Evolutionary conservation across 2,329 filamentous ascomycete species (phyloP), one percentile per base, ranked within the genome.

Genomic region (Verruconis gallopava): DNA sequence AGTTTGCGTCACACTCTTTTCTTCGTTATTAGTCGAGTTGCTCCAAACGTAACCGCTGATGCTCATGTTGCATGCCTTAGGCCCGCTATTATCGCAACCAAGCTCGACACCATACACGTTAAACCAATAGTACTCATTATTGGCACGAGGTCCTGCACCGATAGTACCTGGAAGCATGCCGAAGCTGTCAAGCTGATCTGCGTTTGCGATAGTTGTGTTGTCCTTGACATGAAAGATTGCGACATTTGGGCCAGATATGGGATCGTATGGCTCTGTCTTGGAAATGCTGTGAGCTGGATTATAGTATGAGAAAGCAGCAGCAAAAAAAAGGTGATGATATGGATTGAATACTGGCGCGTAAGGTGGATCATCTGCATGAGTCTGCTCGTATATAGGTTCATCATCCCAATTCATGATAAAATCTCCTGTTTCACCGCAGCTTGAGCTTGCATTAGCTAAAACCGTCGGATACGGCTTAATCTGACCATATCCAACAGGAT

Each of bases 271-370:
- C 30, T 62, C 60, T 28, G 21, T 6, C 6, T 30, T 30, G 9
- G 25, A 9, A 9, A 30, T 9, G 25, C 25, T 30, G 25, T 9
- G n/a, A n/a, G 6, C 25, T 18, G 42, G 42, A 3, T 66, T 64
- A 21, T 65, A 61, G 48, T 71, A 69, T 3, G 63, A 61, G 53
- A 64, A 72, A 17, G 68, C 69, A 43, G 65, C 60, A 33, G 66
- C 65, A 54, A 68, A 72, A 51, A 63, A 63, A 37, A 72, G 59
- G 49, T 72, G 67, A 42, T 68, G 62, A 47, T 70, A 71, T 1
- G 68, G 68, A 42, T 62, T 65, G 47, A 57, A 62, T 44, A 72
- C 57, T 34, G 63, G 62, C 6, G 63, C 60, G 37, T 48, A 53
- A 39, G 55, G 50, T 30, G 47, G 40, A 11, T 36, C 34, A 43